These are phyloP conservation scores for Ustilago esculenta DNA, from an alignment of 1,284 basidiomycete genomes.

Conservation along the genomic window DNA sequence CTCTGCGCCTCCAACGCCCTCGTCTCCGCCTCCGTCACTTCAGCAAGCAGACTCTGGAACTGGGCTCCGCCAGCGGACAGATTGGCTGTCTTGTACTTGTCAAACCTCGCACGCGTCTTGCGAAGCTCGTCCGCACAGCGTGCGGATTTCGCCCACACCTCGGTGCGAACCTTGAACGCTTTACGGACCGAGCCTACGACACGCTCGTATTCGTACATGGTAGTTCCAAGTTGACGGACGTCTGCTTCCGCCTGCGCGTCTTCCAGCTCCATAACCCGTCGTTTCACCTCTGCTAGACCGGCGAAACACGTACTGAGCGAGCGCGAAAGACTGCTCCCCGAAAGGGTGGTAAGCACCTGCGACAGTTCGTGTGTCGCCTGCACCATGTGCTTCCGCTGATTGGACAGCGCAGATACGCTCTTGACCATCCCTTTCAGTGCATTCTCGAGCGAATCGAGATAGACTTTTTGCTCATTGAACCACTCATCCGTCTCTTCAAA, in stretches of 20 bases:
- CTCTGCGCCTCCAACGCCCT: slow-evolving; percentile 70
- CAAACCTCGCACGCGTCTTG: slow-evolving; percentile 78
- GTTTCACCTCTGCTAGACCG: slow-evolving; percentile 65
- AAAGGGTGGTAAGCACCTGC: slow-evolving; percentile 61
- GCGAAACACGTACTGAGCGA: slow-evolving; percentile 67
- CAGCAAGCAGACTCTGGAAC: slow-evolving; percentile 41
- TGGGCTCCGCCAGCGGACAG: slow-evolving; percentile 29
- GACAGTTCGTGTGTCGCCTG: slow-evolving; percentile 61
- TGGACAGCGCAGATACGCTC: slow-evolving; percentile 82
- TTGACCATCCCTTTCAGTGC: slow-evolving; percentile 87
- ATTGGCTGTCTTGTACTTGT: slow-evolving; percentile 79
- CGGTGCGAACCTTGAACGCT: slow-evolving; percentile 85
- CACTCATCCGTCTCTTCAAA: slow-evolving; percentile 97
- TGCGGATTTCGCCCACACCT: slow-evolving; percentile 72
- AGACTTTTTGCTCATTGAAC: slow-evolving; percentile 88
- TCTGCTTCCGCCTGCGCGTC: slow-evolving; percentile 62
- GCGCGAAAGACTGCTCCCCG: slow-evolving; percentile 65
- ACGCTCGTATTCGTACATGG: slow-evolving; percentile 89
- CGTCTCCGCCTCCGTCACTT: slow-evolving; percentile 50
- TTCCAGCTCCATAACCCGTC: slow-evolving; percentile 51
- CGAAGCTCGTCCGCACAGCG: slow-evolving; percentile 77
- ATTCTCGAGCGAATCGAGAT: slow-evolving; percentile 87
- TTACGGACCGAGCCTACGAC: slow-evolving; percentile 87
- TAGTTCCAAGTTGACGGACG: slow-evolving; percentile 71
- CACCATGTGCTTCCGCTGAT: slow-evolving; percentile 74